Evolutionary conservation across 495 filamentous ascomycete species (phyloP), one percentile per base, ranked within the genome.

Genomic region (Cladorrhinum samala): DNA sequence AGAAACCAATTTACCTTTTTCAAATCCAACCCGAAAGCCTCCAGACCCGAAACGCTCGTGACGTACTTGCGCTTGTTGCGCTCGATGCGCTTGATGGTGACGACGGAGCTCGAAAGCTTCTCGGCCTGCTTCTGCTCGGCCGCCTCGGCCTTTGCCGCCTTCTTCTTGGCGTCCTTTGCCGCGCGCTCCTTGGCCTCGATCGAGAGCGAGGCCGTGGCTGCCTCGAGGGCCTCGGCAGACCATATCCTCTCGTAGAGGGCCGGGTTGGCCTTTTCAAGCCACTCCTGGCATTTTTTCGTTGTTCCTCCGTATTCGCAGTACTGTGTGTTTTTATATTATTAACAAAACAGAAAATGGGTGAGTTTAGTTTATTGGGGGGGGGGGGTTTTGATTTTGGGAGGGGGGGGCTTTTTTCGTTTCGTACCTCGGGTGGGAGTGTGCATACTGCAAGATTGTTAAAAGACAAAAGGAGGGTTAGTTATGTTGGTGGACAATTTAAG

Each of bases 281-380:
- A 98, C 66, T 96, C 89, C 65, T 91, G 86, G 70, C 93, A 98
- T 75, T 95, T 96, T 72, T 89, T 94, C n/a, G 86, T 83, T n/a
- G 91, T 96, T 48, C 87, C 91, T 62, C 93, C 92, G 69, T 96
- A 97, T 72, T 97, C 94, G 73, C 93, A 98, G 72, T 96, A 98
- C 93, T 98, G 11, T n/a, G n/a, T n/a, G n/a, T n/a, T n/a, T n/a
- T n/a, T n/a, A n/a, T n/a, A n/a, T n/a, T n/a, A n/a, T n/a, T n/a
- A n/a, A n/a, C n/a, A n/a, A n/a, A 49, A 21, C 45, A n/a, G 23
- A 38, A 30, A 33, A 16, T 9, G 41, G 33, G 24, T 37, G 11
- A 41, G 49, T 20, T 36, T 19, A 7, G 25, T 37, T 20, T 47
- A 37, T 13, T 36, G 19, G 4, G 17, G 50, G 39, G 43, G 27